Evolutionary conservation across 208 protist genomes (phyloP), one percentile per base, ranked within the genome.

Genomic region (Blastocrithidia nonstop): DNA sequence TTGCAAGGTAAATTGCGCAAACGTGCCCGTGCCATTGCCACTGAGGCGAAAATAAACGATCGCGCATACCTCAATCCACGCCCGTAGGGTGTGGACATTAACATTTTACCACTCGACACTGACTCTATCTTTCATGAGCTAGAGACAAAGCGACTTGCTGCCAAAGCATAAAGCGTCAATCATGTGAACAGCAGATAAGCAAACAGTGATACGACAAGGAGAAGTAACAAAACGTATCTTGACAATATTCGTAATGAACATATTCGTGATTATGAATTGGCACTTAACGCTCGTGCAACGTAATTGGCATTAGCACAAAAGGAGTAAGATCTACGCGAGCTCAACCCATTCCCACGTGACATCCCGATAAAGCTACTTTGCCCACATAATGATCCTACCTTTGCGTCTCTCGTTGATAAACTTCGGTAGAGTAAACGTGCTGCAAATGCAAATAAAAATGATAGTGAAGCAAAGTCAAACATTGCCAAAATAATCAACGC

Each of bases 171-270:
- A 19, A 28, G 16, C 24, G 27, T 37, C 8, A 15, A 29, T 1
- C 39, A 38, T 0, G 37, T 44, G 1, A 71, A 20, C 32, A 60
- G n/a, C 56, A 66, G 37, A 41, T 35, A 37, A 37, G 54, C 28
- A 69, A 82, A 48, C 74, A 72, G 36, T 68, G 41, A 17, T 89
- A 71, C 50, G 66, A 86, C 17, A 61, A 77, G 28, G 53, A 56
- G 21, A 72, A 85, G 22, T 75, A 71, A 21, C 61, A 80, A 25
- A 75, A 75, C 28, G 45, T 89, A 38, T 66, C 67, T 13, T 38
- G n/a, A n/a, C n/a, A n/a, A 23, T 1, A 37, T 54, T 4, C 55
- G 58, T 33, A 55, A 45, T n/a, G 16, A 26, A 13, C 50, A 29
- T 27, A 61, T 73, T 4, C 51, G 59, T 25, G 57, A 67, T 15